Base-by-base conservation (phyloP, 352 stramenopile genomes). In the Globisporangium alternatum region DNA sequence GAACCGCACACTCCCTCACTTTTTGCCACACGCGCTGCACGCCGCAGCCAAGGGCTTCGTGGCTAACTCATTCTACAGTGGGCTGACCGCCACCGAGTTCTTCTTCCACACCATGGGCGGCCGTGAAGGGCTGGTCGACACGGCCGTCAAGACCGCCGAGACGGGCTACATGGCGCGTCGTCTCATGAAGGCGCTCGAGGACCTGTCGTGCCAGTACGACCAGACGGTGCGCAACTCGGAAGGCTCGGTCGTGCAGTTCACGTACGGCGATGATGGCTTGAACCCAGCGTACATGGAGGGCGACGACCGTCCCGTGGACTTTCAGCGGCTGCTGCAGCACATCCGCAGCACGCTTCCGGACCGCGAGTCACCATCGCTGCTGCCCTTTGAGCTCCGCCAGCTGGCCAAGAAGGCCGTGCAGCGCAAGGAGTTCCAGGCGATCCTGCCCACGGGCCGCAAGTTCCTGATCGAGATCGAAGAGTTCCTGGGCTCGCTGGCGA, bases 61-160 rank as follows among this genome's bases (percentile, higher is more conserved):
- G 8, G 94, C 96, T 17, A 99, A 99, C 70, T 99, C 95, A 49
- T 99, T 99, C 76, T 99, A 97, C 79, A 98, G 90, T 35, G 98
- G 98, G 35, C 79, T 99, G 53, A 99, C 92, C 17, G 96, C 98
- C 21, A 99, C 97, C 10, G 98, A 99, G 81, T 99, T 99, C 70
- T 99, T 99, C 71, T 99, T 99, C 80, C 98, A 99, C 77, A 99
- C 97, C 0, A 99, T 99, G 98, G 97, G 97, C 59, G 98, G 98
- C 30, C 87, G 97, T 75, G 98, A 99, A 93, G 98, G 98, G 69
- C 79, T 99, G n/a, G 97, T 99, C 35, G 98, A 99, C 86, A 99
- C 97, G 12, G 98, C 98, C 22, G 97, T 99, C 2, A 99, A 99
- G 81, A 99, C 98, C 8, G 97, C 97, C 13, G 97, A 99, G 77